A percentile compares a stretch with the other conserved stretches of the same genome.
phyloP scores from a whole-genome alignment of 352 stramenopile species.

The Globisporangium parvum region DNA sequence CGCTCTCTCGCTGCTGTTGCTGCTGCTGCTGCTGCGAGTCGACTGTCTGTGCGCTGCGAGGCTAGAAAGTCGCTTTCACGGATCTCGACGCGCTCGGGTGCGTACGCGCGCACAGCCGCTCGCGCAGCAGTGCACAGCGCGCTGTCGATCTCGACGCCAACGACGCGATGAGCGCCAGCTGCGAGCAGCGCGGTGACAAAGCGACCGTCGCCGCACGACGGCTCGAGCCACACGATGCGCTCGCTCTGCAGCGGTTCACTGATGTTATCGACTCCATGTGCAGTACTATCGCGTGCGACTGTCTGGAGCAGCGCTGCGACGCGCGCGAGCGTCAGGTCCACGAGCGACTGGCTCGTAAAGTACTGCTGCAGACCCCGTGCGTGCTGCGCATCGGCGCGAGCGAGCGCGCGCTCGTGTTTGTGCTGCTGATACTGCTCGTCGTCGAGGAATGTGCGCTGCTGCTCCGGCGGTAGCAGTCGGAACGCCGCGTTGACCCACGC shows the following conservation, averaged over 20 bases:
- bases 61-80: slow-evolving; percentile 44
- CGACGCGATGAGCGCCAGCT: slow-evolving; percentile 30
- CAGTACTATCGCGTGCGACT: background rate
- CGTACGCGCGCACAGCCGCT: slow-evolving; percentile 4
- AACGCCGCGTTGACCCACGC: slow-evolving; percentile 49
- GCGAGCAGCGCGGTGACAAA: slow-evolving; percentile 38
- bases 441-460: slow-evolving; percentile 40
- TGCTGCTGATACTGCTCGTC: slow-evolving; percentile 35
- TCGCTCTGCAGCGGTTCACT: slow-evolving; percentile 6
- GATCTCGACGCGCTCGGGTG: slow-evolving; percentile 20
- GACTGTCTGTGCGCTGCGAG: slow-evolving; percentile 18
- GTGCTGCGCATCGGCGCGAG: slow-evolving; percentile 21
- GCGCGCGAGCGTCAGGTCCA: slow-evolving; percentile 29
- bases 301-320: slow-evolving; percentile 17
- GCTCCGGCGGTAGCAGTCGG: slow-evolving; percentile 14
- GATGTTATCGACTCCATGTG: background rate
- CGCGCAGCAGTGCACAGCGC: slow-evolving; percentile 12
- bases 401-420: slow-evolving; percentile 19
- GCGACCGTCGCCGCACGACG: slow-evolving; percentile 63
- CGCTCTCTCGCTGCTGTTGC: background rate
- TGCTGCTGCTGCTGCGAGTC: background rate
- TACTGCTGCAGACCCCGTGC: slow-evolving; percentile 68
- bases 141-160: slow-evolving; percentile 60
- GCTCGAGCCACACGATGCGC: slow-evolving; percentile 52
- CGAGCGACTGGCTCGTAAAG: slow-evolving; percentile 45